Percentiles rank a stretch among this genome's conserved stretches.
phyloP scores from a whole-genome alignment of 2,329 filamentous ascomycete genomes.

The Colletotrichum falcatum region DNA sequence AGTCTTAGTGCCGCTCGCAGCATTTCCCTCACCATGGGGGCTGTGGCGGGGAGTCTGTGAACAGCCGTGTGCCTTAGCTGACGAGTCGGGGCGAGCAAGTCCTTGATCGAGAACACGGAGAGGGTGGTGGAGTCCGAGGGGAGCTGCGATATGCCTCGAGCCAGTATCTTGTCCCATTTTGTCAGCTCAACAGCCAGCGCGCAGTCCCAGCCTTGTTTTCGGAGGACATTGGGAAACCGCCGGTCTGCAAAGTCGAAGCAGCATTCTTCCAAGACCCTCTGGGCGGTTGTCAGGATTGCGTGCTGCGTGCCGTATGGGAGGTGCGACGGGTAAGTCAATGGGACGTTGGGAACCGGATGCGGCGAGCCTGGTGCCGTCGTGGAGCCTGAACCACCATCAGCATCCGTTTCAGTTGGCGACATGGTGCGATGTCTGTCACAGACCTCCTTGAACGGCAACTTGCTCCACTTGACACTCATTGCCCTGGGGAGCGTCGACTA shows the following conservation, averaged over 20 bases:
- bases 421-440: neutral
- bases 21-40: conserved; percentile 46
- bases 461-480: neutral
- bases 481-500: rapidly evolving
- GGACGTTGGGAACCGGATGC: conserved; percentile 31
- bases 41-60: conserved; percentile 47
- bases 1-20: conserved; percentile 47
- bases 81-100: neutral
- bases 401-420: too few relatives aligned
- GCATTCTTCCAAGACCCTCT: conserved; percentile 52
- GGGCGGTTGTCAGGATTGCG: conserved; percentile 50
- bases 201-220: conserved; percentile 48
- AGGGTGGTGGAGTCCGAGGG: conserved; percentile 42
- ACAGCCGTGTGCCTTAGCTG: conserved; percentile 49
- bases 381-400: neutral
- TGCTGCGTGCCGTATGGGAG: conserved; percentile 53
- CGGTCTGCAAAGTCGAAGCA: conserved; percentile 54
- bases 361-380: neutral
- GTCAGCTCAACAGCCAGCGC: conserved; percentile 52
- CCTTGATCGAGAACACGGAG: conserved; percentile 20
- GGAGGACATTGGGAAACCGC: conserved; percentile 48
- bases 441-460: neutral
- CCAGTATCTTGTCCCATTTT: conserved; percentile 48
- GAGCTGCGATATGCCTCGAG: conserved; percentile 43
- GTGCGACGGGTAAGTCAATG: conserved; percentile 48